These are phyloP conservation scores for Flaveria floridana DNA, from an alignment of 140 eudicot species.

Conservation along the genomic window DNA sequence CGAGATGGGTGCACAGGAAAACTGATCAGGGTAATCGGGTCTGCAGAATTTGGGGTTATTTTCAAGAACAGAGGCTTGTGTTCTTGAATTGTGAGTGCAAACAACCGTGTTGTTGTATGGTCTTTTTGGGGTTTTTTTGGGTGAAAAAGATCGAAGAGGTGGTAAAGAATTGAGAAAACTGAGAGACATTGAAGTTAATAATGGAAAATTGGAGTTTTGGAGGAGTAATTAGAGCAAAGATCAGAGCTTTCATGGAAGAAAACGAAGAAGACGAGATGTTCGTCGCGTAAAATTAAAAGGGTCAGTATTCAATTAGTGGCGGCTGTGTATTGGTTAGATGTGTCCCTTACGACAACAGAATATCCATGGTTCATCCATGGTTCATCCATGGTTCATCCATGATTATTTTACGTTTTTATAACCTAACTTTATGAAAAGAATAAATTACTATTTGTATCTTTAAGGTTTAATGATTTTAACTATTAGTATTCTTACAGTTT, in stretches of 20 bases:
- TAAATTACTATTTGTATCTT: no score
- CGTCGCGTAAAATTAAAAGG: not conserved
- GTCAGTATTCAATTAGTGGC: not conserved
- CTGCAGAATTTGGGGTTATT: constrained; percentile 29
- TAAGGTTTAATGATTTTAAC: no score
- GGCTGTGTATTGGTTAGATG: constrained; percentile 3
- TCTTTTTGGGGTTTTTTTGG: not conserved
- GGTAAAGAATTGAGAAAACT: constrained; percentile 18
- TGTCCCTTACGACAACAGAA: not conserved
- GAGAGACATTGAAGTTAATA: constrained; percentile 24
- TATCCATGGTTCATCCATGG: not conserved
- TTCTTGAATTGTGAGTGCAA: constrained; percentile 27
- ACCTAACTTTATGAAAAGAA: not conserved
- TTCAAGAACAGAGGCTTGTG: constrained; percentile 18
- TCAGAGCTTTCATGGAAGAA: constrained; percentile 18
- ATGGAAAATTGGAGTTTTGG: not conserved
- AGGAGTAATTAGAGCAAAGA: not conserved
- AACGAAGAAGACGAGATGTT: not conserved
- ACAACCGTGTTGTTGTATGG: constrained; percentile 8
- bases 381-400: not conserved
- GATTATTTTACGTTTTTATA: not conserved
- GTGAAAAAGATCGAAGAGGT: not conserved
- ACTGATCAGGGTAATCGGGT: constrained; percentile 42
- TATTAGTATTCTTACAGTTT: no score
- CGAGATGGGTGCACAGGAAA: constrained; percentile 37